These are phyloP conservation scores for Penicillium canescens DNA, from an alignment of 495 filamentous ascomycete genomes.

Conservation along the genomic window DNA sequence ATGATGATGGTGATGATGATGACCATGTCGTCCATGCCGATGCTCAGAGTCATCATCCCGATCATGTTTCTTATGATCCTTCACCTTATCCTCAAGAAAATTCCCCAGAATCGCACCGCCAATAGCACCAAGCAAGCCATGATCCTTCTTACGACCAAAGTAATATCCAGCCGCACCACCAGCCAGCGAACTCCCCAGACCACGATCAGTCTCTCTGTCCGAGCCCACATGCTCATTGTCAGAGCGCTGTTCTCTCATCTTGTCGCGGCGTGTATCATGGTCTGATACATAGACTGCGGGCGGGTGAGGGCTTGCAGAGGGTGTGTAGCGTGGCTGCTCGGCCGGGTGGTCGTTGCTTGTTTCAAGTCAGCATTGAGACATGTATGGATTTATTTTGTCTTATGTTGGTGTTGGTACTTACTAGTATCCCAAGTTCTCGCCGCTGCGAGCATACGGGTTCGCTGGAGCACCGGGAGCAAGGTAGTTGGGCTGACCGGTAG, in stretches of 20 bases:
- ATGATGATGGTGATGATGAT: constrained; percentile 15
- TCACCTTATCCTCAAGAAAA: constrained; percentile 41
- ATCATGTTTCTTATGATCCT: constrained; percentile 26
- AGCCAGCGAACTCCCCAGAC: constrained; percentile 39
- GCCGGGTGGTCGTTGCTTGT: constrained; percentile 16
- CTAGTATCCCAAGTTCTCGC: constrained; percentile 42
- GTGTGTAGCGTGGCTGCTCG: constrained; percentile 19
- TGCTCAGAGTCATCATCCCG: constrained; percentile 14
- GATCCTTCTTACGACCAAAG: constrained; percentile 46
- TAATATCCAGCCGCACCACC: constrained; percentile 51
- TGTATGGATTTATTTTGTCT: background rate
- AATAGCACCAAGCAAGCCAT: constrained; percentile 49
- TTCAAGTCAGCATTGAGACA: background rate
- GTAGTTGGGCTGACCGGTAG: constrained; percentile 32
- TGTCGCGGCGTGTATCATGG: background rate
- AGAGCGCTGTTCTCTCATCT: constrained; percentile 9
- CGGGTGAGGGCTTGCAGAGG: constrained; percentile 16
- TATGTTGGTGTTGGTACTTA: constrained; percentile 13
- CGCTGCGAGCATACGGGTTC: constrained; percentile 43
- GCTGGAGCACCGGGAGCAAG: constrained; percentile 48
- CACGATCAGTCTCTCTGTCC: constrained; percentile 41
- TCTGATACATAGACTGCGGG: constrained; percentile 26
- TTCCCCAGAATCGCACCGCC: constrained; percentile 52
- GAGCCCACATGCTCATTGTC: constrained; percentile 13
- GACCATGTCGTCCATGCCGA: constrained; percentile 19